Evolutionary conservation across 768 basidiomycete genomes (phyloP), one percentile per base, ranked within the genome.

Genomic region (Tricholoma terreum): DNA sequence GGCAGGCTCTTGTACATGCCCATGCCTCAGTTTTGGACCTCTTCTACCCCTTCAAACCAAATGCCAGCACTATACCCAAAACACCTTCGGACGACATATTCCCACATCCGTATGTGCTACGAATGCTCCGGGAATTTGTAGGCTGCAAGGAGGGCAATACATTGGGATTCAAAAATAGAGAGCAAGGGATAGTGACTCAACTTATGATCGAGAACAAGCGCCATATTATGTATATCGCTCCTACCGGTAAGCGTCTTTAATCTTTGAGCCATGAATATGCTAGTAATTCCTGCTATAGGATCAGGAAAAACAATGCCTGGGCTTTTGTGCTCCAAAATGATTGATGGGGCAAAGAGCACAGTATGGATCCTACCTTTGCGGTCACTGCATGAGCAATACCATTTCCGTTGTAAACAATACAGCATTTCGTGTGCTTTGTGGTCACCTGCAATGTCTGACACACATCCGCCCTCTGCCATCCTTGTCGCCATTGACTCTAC

Each of bases 351-450:
- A 6, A 45, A 43, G 22, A 56, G 57, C 19, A 66, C 61, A 1
- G 36, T 66, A 7, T 53, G 55, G 50, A 34, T 64, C 3, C 54
- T 66, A 1, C 65, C 61, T 4, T 55, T 64, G 4, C 7, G n/a
- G 1, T 54, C 63, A 4, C 58, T 66, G 61, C 63, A 64, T 31
- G 53, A 59, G 17, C 61, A 64, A 36, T 61, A 64, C 30, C 40
- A 30, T 17, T 19, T 2, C 11, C 34, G 52, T 11, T 48, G 48
- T 45, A 2, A 46, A 24, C 5, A 22, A 9, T 33, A 60, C 31
- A 33, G 24, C 8, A 45, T 62, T 3, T 33, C 50, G 1, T 53
- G 55, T 21, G 48, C 49, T 24, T 22, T 52, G 17, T 62, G 61
- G 61, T 50, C 48, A 19, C 17, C 21, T 19, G 14, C 22, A 10